Conservation (phyloP, 176 grass and related monocot genomes). For the Raddia distichophylla region DNA sequence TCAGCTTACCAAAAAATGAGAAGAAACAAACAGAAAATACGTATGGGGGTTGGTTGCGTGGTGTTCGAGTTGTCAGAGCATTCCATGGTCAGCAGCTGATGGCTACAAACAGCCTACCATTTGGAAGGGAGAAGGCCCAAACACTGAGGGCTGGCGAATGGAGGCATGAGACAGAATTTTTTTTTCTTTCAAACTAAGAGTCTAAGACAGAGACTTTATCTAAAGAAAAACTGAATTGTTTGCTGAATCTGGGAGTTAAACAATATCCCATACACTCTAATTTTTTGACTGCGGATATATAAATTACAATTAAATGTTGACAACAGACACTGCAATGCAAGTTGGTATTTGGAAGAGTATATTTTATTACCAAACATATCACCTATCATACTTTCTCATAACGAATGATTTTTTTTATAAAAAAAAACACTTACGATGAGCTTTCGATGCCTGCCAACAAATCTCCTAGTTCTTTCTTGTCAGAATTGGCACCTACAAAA, state of each 20-base stretch:
- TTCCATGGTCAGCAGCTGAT: background rate
- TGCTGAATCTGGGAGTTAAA: background rate
- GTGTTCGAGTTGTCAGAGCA: background rate
- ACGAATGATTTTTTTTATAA: background rate
- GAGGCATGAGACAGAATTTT: background rate
- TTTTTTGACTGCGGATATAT: background rate
- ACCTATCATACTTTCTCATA: background rate
- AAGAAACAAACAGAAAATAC: background rate
- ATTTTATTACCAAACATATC: background rate
- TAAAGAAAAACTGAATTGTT: background rate
- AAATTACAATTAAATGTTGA: background rate
- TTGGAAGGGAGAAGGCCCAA: background rate
- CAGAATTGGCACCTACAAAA: slow-evolving; percentile 48
- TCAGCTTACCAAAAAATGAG: background rate
- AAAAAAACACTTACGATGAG: slow-evolving; percentile 59
- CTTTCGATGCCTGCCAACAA: slow-evolving; percentile 49
- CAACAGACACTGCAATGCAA: background rate
- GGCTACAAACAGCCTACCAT: background rate
- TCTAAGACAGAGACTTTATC: background rate
- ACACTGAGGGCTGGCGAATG: background rate
- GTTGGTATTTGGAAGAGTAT: background rate
- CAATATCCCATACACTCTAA: background rate
- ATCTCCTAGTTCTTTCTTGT: slow-evolving; percentile 58
- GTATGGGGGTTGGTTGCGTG: no score
- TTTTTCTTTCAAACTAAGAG: background rate